Evolutionary conservation across 2,329 filamentous ascomycete species (phyloP), one percentile per base, ranked within the genome.

Genomic region (Ascochyta rabiei): DNA sequence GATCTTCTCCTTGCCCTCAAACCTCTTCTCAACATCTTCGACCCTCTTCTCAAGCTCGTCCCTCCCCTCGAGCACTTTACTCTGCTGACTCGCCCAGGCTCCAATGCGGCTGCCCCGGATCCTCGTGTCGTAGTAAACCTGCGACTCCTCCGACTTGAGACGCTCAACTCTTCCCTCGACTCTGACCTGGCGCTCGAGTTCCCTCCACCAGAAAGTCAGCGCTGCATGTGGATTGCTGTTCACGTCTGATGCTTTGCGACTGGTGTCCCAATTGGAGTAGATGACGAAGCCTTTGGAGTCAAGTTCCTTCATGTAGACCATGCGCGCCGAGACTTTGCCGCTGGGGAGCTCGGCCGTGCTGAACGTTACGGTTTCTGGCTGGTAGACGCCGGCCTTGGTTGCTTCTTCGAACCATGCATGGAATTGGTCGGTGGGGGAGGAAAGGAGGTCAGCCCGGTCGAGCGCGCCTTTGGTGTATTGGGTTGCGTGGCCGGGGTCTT

Each of bases 301-400:
- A 21, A 98, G 86, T 80, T 98, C 95, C 78, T 99, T 99, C 63
- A 99, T 83, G 77, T 98, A 99, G 33, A 99, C 91, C 64, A 91
- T 84, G 55, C 95, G 90, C 3, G 90, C 88, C 41, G 87, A 91
- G 18, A 98, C 89, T 41, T 89, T 87, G 57, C 95, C 95, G 0
- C 86, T 89, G 1, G 93, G 93, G 4, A 98, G 83, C 21, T 83
- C 80, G 0, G 93, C 92, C 0, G 95, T 99, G 3, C 92, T 89
- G 1, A 99, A 82, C 1, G 89, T 92, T 69, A 91, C 92, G 1
- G 95, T 90, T 76, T 99, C 95, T 1, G 93, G 93, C 64, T 96
- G 89, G 40, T 86, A 80, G 41, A 92, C 84, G 23, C 79, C 71
- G 9, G 79, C 69, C 5, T 81, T 70, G 59, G 88, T 85, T 0